Evolutionary conservation across 441 rosid species (phyloP), one percentile per base, ranked within the genome.

Genomic region (Adansonia madagascariensis): DNA sequence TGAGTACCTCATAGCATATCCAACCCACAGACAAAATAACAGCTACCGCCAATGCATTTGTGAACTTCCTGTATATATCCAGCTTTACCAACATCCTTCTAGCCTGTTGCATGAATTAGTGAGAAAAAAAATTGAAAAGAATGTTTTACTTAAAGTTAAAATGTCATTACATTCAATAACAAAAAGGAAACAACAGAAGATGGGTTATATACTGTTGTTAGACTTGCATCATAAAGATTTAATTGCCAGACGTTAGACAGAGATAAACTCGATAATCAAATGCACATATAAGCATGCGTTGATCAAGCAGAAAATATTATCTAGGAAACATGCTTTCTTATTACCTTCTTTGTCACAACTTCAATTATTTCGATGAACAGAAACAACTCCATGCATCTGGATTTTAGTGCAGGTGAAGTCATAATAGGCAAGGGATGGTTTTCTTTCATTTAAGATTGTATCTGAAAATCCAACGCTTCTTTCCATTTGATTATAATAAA

Each of bases 1-100:
- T 4, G 8, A 56, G 82, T 88, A 94, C 99, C 98, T 96, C 98
- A 35, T 96, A 96, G 89, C 98, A 96, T 80, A 87, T 90, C 99
- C 99, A 96, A 65, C 99, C 98, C 53, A 92, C 89, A 63, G 99
- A 96, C 39, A 94, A 95, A 70, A 94, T 82, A 78, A 94, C 94
- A 56, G 97, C 90, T 41, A 92, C 97, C 24, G 91, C 98, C 89
- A 96, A 82, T 77, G 98, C 98, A 82, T 92, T 96, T 14, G 99
- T 94, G 86, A 95, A 94, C 88, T 91, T 95, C 81, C 95, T 83
- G 87, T 95, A 92, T 68, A 95, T 91, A 81, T 94, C 97, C 85
- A 94, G 81, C 89, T 96, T 96, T 55, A 79, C 90, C 89, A 89
- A 82, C 94, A 94, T 90, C 84, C 98, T 86, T 77, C 97, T 92